A percentile compares a stretch with the other conserved stretches of the same genome.
Evolutionary conservation across 192 early-diverging fungal species (phyloP).

Genomic region (Irineochytrium annulatum): DNA sequence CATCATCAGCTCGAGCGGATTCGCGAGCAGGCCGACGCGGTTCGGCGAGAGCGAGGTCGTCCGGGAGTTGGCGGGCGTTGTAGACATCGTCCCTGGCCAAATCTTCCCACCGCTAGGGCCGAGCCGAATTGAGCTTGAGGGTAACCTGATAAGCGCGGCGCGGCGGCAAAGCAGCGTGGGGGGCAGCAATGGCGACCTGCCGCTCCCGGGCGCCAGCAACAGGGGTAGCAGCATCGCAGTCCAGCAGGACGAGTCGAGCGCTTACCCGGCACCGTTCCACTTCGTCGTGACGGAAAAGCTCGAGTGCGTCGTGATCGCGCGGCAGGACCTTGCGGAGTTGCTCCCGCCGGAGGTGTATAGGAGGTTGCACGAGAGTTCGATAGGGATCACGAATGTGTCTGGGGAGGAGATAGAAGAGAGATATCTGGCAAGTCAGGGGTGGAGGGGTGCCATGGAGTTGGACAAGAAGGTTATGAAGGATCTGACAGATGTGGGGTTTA

Average conservation of each 20-base stretch:
- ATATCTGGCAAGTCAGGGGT: constrained; percentile 15
- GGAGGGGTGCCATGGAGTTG: constrained; percentile 5
- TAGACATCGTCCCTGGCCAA: constrained; percentile 14
- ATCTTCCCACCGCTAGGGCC: constrained; percentile 17
- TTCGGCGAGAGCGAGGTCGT: constrained; percentile 16
- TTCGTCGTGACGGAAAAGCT: constrained; percentile 14
- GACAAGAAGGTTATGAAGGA: constrained; percentile 1
- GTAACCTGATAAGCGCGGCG: background rate
- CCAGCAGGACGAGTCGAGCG: background rate
- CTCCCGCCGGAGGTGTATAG: constrained; percentile 10
- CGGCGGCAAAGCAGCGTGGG: background rate
- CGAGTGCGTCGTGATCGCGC: constrained; percentile 8
- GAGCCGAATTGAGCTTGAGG: constrained; percentile 10
- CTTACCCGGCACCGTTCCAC: constrained; percentile 17
- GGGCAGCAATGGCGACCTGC: background rate
- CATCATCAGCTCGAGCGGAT: background rate
- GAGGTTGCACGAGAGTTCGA: constrained; percentile 6
- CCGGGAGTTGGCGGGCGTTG: constrained; percentile 20
- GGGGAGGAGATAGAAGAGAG: constrained; percentile 23
- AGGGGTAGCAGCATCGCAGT: background rate
- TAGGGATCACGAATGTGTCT: constrained; percentile 14
- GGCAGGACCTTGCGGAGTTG: constrained; percentile 16
- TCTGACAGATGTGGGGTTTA: background rate
- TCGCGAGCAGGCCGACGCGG: background rate
- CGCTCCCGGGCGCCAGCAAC: background rate